Conservation (phyloP, 2,329 filamentous ascomycete genomes). For the Aspergillus pseudoglaucus region DNA sequence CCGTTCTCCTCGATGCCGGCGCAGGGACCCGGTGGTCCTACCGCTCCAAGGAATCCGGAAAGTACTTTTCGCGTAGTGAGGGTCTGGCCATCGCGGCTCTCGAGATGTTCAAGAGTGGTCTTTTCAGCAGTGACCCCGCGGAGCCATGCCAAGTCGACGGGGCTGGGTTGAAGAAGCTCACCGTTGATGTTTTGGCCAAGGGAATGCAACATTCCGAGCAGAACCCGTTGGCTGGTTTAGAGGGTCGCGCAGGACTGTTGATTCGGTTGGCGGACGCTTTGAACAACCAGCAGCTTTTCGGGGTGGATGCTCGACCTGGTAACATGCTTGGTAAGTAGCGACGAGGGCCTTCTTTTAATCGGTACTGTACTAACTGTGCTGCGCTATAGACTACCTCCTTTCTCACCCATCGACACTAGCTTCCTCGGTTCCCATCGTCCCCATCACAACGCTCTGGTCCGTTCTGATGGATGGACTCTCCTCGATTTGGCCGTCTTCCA, state of each 20-base stretch:
- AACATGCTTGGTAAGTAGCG: conserved; percentile 74
- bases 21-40: conserved; percentile 89
- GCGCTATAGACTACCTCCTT: conserved; percentile 70
- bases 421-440: conserved; percentile 78
- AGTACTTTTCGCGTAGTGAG: conserved; percentile 76
- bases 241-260: conserved; percentile 75
- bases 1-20: conserved; percentile 61
- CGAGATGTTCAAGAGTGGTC: conserved; percentile 90
- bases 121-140: conserved; percentile 74
- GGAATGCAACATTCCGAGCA: conserved; percentile 77
- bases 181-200: conserved; percentile 65
- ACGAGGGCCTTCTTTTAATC: not conserved
- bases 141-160: conserved; percentile 90
- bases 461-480: conserved; percentile 81
- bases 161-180: conserved; percentile 67
- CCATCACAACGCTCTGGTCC: conserved; percentile 82
- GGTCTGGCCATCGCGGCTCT: conserved; percentile 70
- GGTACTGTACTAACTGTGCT: not conserved
- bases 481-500: conserved; percentile 80
- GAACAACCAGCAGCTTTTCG: conserved; percentile 76
- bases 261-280: conserved; percentile 69
- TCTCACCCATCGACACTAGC: conserved; percentile 85
- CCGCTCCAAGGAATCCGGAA: conserved; percentile 82
- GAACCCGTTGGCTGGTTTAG: conserved; percentile 77
- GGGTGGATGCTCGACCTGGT: conserved; percentile 74